These are phyloP conservation scores for Sporothrix phasma DNA, from an alignment of 2,329 filamentous ascomycete genomes.

Conservation along the genomic window DNA sequence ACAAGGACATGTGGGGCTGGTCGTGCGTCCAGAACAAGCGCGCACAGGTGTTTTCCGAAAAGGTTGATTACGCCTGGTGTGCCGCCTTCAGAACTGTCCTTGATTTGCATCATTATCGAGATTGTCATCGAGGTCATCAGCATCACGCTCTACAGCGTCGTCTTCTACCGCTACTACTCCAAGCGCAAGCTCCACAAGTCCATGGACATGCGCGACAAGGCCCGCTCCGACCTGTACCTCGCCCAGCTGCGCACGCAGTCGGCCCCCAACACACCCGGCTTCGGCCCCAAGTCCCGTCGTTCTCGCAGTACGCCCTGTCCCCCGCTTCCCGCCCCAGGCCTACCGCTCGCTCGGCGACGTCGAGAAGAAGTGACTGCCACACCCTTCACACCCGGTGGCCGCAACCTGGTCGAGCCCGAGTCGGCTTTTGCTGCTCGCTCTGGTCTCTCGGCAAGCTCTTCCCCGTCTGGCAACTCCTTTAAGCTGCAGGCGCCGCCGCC, in stretches of 20 bases:
- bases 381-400: slow-evolving; percentile 43
- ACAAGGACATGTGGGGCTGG: slow-evolving; percentile 97
- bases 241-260: slow-evolving; percentile 76
- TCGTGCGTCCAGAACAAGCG: slow-evolving; percentile 86
- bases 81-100: slow-evolving; percentile 86
- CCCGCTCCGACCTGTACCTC: slow-evolving; percentile 89
- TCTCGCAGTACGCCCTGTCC: slow-evolving; percentile 47
- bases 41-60: slow-evolving; percentile 62
- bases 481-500: slow-evolving; percentile 75
- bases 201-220: slow-evolving; percentile 91
- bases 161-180: slow-evolving; percentile 96
- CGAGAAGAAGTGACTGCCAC: slow-evolving; percentile 30
- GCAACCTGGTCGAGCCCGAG: slow-evolving; percentile 49
- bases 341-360: slow-evolving; percentile 37
- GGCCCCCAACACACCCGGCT: slow-evolving; percentile 88
- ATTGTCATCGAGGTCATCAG: slow-evolving; percentile 85
- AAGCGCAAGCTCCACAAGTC: slow-evolving; percentile 93
- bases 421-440: slow-evolving; percentile 45
- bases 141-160: slow-evolving; percentile 83
- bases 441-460: slow-evolving; percentile 25
- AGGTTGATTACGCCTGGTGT: slow-evolving; percentile 87
- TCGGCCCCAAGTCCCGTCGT: slow-evolving; percentile 59
- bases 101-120: slow-evolving; percentile 96
- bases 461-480: slow-evolving; percentile 43
- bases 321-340: slow-evolving; percentile 48